phyloP scores from a whole-genome alignment of 805 yeast genomes.

The Candida parachauliodes region DNA sequence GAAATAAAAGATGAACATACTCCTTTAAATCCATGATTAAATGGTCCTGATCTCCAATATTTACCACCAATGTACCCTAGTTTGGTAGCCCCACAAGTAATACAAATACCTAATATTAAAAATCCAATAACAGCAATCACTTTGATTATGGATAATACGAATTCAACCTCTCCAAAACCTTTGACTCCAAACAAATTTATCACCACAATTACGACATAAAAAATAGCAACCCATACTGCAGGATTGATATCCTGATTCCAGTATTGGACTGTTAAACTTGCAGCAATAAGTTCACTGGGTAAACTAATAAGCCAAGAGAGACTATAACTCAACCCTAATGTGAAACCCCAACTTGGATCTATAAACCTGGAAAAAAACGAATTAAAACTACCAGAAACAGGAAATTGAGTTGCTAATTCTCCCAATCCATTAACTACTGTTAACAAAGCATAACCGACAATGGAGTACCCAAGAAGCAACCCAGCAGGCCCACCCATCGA shows the following conservation, averaged over 20 bases:
- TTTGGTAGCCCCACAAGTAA: conserved; percentile 34
- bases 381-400: conserved; percentile 36
- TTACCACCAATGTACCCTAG: conserved; percentile 32
- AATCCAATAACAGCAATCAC: conserved; percentile 35
- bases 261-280: conserved; percentile 31
- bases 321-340: conserved; percentile 32
- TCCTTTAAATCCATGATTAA: conserved; percentile 37
- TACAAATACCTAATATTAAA: conserved; percentile 29
- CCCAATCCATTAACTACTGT: conserved; percentile 60
- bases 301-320: conserved; percentile 32
- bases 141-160: conserved; percentile 26
- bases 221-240: conserved; percentile 35
- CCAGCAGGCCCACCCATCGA: conserved; percentile 39
- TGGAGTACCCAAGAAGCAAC: conserved; percentile 50
- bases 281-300: conserved; percentile 37
- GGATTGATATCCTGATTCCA: conserved; percentile 31
- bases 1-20: conserved; percentile 32
- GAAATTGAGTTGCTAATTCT: conserved; percentile 53
- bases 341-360: conserved; percentile 35
- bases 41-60: conserved; percentile 35
- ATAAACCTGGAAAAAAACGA: conserved; percentile 34
- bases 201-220: conserved; percentile 24
- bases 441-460: conserved; percentile 54
- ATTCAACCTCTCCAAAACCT: conserved; percentile 38
- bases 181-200: conserved; percentile 34